Evolutionary conservation across 768 basidiomycete genomes (phyloP), one percentile per base, ranked within the genome.

Genomic region (Crassisporium funariophilum): DNA sequence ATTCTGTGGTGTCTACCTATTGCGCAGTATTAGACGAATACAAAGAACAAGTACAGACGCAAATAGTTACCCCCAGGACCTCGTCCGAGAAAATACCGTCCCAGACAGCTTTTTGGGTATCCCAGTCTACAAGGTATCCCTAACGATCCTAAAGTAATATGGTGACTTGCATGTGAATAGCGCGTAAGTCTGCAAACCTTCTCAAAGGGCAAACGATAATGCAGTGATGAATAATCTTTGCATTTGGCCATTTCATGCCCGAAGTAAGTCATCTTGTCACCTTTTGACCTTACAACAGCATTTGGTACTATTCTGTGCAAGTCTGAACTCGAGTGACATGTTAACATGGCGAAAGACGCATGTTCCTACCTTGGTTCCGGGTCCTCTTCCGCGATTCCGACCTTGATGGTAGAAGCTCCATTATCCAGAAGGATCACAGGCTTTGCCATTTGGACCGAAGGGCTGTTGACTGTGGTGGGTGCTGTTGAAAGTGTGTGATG

Each of bases 51-150:
- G 35, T 20, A 33, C 16, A 40, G 39, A 20, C 42, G 35, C 41
- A 38, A 49, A 23, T 13, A 62, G 73, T 61, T 64, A 88, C 90
- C 51, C 79, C 79, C 46, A 91, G 72, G 37, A 77, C 79, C 46
- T 86, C 77, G 34, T 78, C 76, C 16, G 88, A 88, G 66, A 97
- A 92, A 17, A 95, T 59, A 9, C 88, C 83, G 54, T 98, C 95
- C 94, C 94, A 98, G 4, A 98, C 76, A 13, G 88, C 86, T 65
- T 95, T 95, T 66, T 98, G 84, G 2, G 88, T 88, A 53, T 97
- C 94, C 95, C 95, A 98, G 60, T 95, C 93, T 21, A 91, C 86
- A 12, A 95, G 72, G 66, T 88, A 91, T 20, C 95, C 95, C 95
- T 97, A 64, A 22, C 9, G 8, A 22, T 17, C 12, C 25, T 25